Base-by-base conservation (phyloP, 2,329 filamentous ascomycete genomes). In the Nothophaeocryptopus gaeumannii region DNA sequence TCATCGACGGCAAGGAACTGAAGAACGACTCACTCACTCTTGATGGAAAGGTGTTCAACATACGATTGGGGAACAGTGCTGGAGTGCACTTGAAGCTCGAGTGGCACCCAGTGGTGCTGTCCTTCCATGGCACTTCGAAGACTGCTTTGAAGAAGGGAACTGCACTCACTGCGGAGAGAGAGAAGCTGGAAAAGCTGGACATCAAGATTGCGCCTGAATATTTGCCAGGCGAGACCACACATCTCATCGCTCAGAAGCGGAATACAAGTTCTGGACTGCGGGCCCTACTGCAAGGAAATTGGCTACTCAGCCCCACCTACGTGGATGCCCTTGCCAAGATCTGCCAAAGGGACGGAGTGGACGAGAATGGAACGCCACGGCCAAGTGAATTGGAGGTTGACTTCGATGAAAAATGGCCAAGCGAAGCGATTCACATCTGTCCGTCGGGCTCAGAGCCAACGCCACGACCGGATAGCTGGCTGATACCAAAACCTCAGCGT, bases 251-350 rank as follows among this genome's bases (percentile, higher is more conserved):
- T 7, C 88, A 84, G 67, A 96, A 95, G 70, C 81, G 93, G 40
- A 99, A 97, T 67, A 92, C 89, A 0, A 81, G 91, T 0, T 90
- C 89, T 58, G 89, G 88, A 0, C 76, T 99, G 2, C 89, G 95
- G 64, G 92, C 89, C 2, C 75, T 99, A 8, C 84, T 96, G 33
- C 87, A 90, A 61, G 89, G 82, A 11, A 86, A 80, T 67, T 82
- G 84, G 59, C 84, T 97, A 36, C 89, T 97, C 9, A 82, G 82
- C 3, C 77, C 80, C 32, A 74, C 79, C 0, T 97, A 87, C 59
- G 75, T 96, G 11, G 82, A 90, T 55, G 85, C 86, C 0, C 72
- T 97, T 1, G 75, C 83, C 1, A 74, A 79, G 36, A 84, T 79
- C 5, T 79, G 84, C 1, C 76, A 55, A n/a, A 58, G 61, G 20